Conservation (phyloP, 106 monocot genomes). For the Amphibolis antarctica region DNA sequence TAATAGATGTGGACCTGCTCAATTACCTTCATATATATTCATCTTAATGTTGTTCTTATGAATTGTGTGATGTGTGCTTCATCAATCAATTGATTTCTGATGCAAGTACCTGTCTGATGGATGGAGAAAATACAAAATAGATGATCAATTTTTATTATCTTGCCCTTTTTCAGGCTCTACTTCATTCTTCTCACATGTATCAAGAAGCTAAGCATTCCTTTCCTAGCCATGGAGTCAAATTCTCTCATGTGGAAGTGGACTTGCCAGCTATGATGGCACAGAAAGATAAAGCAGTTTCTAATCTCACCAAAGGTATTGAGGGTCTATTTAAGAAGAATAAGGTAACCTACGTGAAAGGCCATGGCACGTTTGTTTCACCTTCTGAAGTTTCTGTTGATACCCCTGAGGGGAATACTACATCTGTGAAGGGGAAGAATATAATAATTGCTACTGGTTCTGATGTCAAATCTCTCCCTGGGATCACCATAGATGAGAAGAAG, state of each 20-base stretch:
- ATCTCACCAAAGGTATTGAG: conserved; percentile 58
- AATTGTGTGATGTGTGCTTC: too few relatives aligned
- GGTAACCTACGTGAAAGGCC: conserved; percentile 65
- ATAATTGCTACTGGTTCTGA: conserved; percentile 79
- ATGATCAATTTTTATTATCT: background rate
- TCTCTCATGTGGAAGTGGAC: conserved; percentile 51
- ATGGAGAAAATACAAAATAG: background rate
- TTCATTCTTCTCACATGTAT: conserved; percentile 74
- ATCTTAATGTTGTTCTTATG: too few relatives aligned
- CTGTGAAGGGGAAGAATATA: conserved; percentile 57
- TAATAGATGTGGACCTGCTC: too few relatives aligned
- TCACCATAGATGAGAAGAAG: conserved; percentile 68
- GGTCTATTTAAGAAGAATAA: conserved; percentile 82
- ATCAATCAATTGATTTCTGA: too few relatives aligned
- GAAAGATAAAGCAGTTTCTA: conserved; percentile 66
- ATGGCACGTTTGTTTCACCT: conserved; percentile 51
- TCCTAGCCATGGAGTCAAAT: conserved; percentile 50
- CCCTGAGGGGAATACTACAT: conserved; percentile 33
- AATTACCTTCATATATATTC: too few relatives aligned
- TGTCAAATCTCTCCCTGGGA: conserved; percentile 53
- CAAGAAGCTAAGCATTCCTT: conserved; percentile 68
- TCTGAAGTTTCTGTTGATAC: conserved; percentile 58
- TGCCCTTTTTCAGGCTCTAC: conserved; percentile 41
- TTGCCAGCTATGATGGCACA: conserved; percentile 69
- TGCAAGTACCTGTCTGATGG: too few relatives aligned